These are phyloP conservation scores for Gossypium gossypioides DNA, from an alignment of 441 rosid genomes.

Conservation along the genomic window DNA sequence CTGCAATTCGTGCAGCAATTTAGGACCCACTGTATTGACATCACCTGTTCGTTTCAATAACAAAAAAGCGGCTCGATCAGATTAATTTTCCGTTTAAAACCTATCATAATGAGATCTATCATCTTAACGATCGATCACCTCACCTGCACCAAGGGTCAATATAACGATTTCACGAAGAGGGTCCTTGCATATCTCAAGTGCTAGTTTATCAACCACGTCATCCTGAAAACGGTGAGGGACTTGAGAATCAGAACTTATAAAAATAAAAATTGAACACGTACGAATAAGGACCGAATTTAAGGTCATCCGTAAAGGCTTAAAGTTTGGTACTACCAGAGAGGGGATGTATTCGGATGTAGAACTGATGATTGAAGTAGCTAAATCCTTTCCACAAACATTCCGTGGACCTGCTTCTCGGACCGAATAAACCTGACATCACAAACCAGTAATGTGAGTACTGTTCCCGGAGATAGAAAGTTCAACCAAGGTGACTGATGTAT, in stretches of 20 bases:
- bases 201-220: slow-evolving; percentile 19
- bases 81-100: not conserved
- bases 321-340: slow-evolving; percentile 16
- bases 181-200: slow-evolving; percentile 10
- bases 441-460: not conserved
- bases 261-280: too few species aligned
- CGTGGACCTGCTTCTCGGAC: slow-evolving; percentile 19
- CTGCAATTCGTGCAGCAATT: slow-evolving; percentile 19
- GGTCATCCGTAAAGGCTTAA: not conserved
- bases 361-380: slow-evolving; percentile 20
- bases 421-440: slow-evolving; percentile 21
- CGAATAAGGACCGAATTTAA: too few species aligned
- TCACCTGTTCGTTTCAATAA: slow-evolving; percentile 16
- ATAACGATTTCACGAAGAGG: slow-evolving; percentile 15
- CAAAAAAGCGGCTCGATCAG: not conserved
- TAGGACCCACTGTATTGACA: slow-evolving; percentile 19
- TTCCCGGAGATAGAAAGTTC: not conserved
- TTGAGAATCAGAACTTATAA: not conserved
- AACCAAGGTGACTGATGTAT: not conserved
- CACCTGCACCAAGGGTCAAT: slow-evolving; percentile 26
- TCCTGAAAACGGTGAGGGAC: slow-evolving; percentile 9
- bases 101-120: not conserved
- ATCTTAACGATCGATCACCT: not conserved
- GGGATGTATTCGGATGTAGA: slow-evolving; percentile 21
- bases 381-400: slow-evolving; percentile 25